Evolutionary conservation across 495 filamentous ascomycete species (phyloP).

Genomic region (Umbilicaria muhlenbergii): DNA sequence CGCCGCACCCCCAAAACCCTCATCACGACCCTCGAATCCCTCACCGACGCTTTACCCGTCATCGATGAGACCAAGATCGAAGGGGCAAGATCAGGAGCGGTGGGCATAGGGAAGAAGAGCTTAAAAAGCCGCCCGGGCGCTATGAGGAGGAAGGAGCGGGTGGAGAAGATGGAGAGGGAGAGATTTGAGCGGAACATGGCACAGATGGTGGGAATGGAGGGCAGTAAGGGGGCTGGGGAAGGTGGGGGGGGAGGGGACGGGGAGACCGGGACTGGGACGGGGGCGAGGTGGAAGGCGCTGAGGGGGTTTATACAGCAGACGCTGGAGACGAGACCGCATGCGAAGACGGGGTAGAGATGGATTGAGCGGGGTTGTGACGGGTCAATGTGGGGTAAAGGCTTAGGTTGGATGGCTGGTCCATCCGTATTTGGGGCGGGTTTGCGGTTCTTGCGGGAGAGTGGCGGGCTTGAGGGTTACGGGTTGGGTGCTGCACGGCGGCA

Average conservation of each 20-base stretch:
- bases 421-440: no score
- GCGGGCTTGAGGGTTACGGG: no score
- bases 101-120: conserved; percentile 31
- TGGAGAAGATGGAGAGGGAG: conserved; percentile 64
- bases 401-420: no score
- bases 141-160: conserved; percentile 63
- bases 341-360: no score
- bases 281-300: conserved; percentile 19
- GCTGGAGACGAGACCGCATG: neutral
- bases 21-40: conserved; percentile 54
- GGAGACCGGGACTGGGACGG: conserved; percentile 46
- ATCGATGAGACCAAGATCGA: conserved; percentile 18
- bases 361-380: no score
- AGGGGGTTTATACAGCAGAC: neutral
- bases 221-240: conserved; percentile 9
- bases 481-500: no score
- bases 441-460: no score
- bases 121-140: conserved; percentile 61
- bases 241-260: neutral
- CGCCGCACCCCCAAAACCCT: conserved; percentile 63
- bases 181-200: conserved; percentile 74
- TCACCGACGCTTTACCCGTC: conserved; percentile 63
- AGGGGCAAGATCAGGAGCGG: conserved; percentile 17
- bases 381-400: no score
- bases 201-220: conserved; percentile 26